phyloP scores from a whole-genome alignment of 306 rosid genomes.

The Glycine tomentella region DNA sequence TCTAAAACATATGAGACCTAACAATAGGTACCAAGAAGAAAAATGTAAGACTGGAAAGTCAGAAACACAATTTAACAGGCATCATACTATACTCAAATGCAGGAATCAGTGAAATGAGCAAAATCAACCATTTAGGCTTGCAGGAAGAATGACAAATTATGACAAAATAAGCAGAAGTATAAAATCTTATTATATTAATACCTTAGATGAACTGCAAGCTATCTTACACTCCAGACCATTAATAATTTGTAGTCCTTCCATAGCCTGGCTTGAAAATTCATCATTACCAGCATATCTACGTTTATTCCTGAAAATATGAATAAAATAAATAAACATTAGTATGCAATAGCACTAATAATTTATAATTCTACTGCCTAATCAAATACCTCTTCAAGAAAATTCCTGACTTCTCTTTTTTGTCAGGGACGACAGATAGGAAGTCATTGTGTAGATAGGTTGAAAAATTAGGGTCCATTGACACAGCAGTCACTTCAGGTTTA shows the following conservation, averaged over 20 bases:
- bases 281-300: slow-evolving; percentile 63
- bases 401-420: slow-evolving; percentile 78
- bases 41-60: slow-evolving; percentile 1
- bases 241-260: slow-evolving; percentile 75
- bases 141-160: background rate
- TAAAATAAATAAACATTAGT: slow-evolving; percentile 7
- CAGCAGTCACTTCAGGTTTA: slow-evolving; percentile 95
- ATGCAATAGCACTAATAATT: slow-evolving; percentile 34
- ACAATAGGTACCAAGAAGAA: slow-evolving; percentile 36
- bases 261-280: slow-evolving; percentile 78
- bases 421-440: slow-evolving; percentile 81
- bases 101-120: too few species aligned
- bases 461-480: slow-evolving; percentile 90
- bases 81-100: too few species aligned
- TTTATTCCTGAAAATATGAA: slow-evolving; percentile 73
- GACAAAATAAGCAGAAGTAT: background rate
- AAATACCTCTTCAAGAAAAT: slow-evolving; percentile 89
- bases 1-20: slow-evolving; percentile 96
- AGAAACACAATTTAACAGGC: slow-evolving; percentile 17
- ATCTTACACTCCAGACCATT: slow-evolving; percentile 99
- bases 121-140: background rate
- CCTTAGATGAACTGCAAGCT: slow-evolving; percentile 93
- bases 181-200: slow-evolving; percentile 37
- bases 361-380: slow-evolving; percentile 33
- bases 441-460: slow-evolving; percentile 80